Evolutionary conservation across 2,329 filamentous ascomycete genomes (phyloP).

Genomic region (Diplodia scrobiculata): DNA sequence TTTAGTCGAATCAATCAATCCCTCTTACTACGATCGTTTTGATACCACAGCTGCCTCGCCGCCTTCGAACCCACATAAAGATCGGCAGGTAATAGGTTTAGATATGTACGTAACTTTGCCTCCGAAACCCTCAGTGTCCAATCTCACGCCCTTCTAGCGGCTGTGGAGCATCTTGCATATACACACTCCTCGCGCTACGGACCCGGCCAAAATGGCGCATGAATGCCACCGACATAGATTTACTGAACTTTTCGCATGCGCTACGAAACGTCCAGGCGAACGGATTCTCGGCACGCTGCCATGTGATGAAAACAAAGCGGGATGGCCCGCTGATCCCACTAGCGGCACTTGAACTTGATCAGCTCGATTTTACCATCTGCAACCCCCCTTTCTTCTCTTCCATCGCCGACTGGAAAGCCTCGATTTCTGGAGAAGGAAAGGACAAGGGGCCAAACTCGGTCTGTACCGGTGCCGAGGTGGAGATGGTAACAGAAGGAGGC

Average conservation of each 20-base stretch:
- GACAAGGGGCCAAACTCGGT: constrained; percentile 68
- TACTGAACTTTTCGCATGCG: constrained; percentile 67
- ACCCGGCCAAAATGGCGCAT: constrained; percentile 66
- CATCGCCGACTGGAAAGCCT: constrained; percentile 65
- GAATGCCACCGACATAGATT: constrained; percentile 69
- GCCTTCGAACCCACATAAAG: constrained; percentile 36
- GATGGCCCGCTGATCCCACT: constrained; percentile 65
- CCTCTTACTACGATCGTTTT: constrained; percentile 44
- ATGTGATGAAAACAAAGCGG: constrained; percentile 58
- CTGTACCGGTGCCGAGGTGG: constrained; percentile 73
- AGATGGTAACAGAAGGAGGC: constrained; percentile 83
- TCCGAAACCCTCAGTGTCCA: not conserved
- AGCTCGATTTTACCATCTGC: constrained; percentile 82
- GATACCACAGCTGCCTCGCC: not conserved
- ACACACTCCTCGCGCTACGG: constrained; percentile 75
- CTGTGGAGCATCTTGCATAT: constrained; percentile 88
- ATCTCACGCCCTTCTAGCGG: constrained; percentile 54
- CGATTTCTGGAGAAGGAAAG: constrained; percentile 63
- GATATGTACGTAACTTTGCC: constrained; percentile 62
- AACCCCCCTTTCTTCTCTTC: constrained; percentile 96
- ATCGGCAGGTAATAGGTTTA: constrained; percentile 66
- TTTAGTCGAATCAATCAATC: constrained; percentile 70
- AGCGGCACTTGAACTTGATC: constrained; percentile 51
- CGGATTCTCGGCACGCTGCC: constrained; percentile 64
- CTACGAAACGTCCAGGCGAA: constrained; percentile 69